Conservation (phyloP, 768 basidiomycete species). For the Lentinula edodes region DNA sequence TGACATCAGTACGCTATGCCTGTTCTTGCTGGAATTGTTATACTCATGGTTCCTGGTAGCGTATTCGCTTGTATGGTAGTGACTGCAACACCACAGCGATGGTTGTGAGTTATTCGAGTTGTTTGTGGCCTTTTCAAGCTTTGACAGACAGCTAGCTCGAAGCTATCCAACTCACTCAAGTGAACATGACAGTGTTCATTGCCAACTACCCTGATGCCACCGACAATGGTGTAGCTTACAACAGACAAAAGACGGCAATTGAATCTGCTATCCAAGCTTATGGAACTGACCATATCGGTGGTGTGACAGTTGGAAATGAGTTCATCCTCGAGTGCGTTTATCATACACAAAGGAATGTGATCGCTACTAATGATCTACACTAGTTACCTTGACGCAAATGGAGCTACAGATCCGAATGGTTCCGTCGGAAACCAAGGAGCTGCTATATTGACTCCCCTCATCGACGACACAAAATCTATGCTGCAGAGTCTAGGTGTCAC, state of each 20-base stretch:
- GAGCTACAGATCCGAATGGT: conserved; percentile 49
- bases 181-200: conserved; percentile 78
- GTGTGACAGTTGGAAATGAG: conserved; percentile 91
- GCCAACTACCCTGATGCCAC: conserved; percentile 57
- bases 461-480: conserved; percentile 60
- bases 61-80: conserved; percentile 79
- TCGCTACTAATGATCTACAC: background rate
- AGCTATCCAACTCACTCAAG: conserved; percentile 86
- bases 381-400: conserved; percentile 55
- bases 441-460: conserved; percentile 54
- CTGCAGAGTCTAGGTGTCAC: conserved; percentile 49
- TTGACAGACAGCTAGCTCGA: conserved; percentile 47
- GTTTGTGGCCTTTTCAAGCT: background rate
- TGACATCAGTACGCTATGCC: conserved; percentile 48
- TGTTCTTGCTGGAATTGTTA: background rate
- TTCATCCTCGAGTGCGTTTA: conserved; percentile 67
- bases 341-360: background rate
- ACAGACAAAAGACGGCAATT: conserved; percentile 63
- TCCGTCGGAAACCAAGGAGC: conserved; percentile 57
- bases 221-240: conserved; percentile 66
- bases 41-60: conserved; percentile 15
- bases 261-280: conserved; percentile 66
- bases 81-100: conserved; percentile 81
- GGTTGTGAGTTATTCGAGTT: conserved; percentile 39
- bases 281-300: conserved; percentile 69